These are phyloP conservation scores for Podila horticola DNA, from an alignment of 192 early-diverging fungal species.

Conservation along the genomic window DNA sequence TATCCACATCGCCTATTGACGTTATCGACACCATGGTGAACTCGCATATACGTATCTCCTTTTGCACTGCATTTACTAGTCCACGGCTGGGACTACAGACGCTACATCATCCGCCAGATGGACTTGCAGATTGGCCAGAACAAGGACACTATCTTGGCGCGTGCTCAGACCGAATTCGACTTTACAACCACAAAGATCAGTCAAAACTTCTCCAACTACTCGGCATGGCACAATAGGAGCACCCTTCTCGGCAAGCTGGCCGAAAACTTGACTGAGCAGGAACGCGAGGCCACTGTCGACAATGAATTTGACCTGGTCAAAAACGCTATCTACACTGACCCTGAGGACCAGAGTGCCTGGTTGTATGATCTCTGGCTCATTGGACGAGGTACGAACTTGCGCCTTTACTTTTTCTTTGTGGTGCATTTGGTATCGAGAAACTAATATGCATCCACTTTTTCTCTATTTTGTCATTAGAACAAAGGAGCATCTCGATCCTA, in stretches of 20 bases:
- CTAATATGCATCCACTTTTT: neutral
- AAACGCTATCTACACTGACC: constrained; percentile 96
- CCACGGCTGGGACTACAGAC: constrained; percentile 98
- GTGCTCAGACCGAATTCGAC: constrained; percentile 78
- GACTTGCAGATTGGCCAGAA: constrained; percentile 29
- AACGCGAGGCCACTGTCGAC: constrained; percentile 48
- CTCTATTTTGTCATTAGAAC: constrained; percentile 18
- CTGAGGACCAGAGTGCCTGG: constrained; percentile 97
- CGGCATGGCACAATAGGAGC: constrained; percentile 98
- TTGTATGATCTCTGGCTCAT: constrained; percentile 95
- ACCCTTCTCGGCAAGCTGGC: constrained; percentile 77
- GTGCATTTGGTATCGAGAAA: neutral
- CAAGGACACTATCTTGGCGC: constrained; percentile 38
- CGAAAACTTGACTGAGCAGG: constrained; percentile 50
- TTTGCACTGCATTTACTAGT: constrained; percentile 57
- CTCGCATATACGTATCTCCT: neutral
- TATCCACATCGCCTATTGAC: too few relatives aligned
- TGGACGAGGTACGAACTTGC: constrained; percentile 59
- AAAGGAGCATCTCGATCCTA: constrained; percentile 32
- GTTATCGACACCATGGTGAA: too few relatives aligned
- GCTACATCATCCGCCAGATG: constrained; percentile 76
- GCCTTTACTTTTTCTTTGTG: neutral
- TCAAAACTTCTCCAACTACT: constrained; percentile 95
- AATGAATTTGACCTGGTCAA: constrained; percentile 86
- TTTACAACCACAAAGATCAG: constrained; percentile 92